Base-by-base conservation (phyloP, 768 basidiomycete species). In the Lactarius trivialis region DNA sequence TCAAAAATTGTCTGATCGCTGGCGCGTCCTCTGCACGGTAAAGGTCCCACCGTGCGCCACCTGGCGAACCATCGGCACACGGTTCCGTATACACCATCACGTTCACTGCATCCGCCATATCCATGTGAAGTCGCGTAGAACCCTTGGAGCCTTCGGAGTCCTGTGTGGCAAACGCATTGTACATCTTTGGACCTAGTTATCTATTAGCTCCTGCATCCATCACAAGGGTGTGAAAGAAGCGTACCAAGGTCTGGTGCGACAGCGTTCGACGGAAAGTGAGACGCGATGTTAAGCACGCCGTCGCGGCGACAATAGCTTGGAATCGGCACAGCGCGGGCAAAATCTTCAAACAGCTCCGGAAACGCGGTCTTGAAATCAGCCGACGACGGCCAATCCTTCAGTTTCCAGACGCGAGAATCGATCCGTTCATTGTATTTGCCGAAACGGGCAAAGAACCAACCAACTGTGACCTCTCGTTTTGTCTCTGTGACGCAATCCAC, bases 51-150 rank as follows among this genome's bases (percentile, higher is more conserved):
- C 85, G 88, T 0, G 95, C 95, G 67, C 82, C 85, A 3, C 94
- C 95, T 4, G 80, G 79, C 39, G 73, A 71, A 8, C 81, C 80
- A 26, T 87, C 85, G 28, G 86, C 80, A 26, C 69, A 74, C 8
- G 77, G 72, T 52, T 79, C 77, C 17, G 93, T 83, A 70, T 84
- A 84, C 1, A 91, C 67, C 89, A 97, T 91, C 63, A 98, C 81
- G 71, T 98, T 98, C 64, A 97, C 76, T 5, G 95, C 94, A 68
- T 94, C 93, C 0, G 90, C 90, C 84, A 94, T 91, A 73, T 93
- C 92, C 91, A 96, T 93, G 68, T 97, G 95, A 55, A 97, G 74
- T 60, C 91, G 79, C 11, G 94, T 97, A 24, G 91, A 86, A 2
- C 94, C 93, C 68, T 89, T 87, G 70, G 85, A 89, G 4, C 88